These are phyloP conservation scores for Dictyostelium firmibasis DNA, from an alignment of 78 protist species.

Conservation along the genomic window DNA sequence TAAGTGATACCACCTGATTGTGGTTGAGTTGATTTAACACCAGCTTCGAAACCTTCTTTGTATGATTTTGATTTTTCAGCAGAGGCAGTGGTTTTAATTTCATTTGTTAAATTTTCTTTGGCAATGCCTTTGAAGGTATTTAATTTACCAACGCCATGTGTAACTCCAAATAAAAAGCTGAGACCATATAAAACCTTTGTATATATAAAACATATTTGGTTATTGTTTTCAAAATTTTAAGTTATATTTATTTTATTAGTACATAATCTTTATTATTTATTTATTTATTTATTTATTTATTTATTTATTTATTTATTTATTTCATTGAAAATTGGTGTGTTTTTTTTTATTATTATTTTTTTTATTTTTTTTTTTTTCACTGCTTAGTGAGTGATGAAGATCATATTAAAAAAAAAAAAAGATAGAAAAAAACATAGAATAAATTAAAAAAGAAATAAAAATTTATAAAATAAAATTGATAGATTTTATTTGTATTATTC, in stretches of 20 bases:
- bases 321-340: no score
- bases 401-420: no score
- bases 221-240: no score
- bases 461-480: background rate
- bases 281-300: no score
- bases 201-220: no score
- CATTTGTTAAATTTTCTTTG: background rate
- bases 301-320: no score
- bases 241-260: no score
- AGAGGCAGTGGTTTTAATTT: background rate
- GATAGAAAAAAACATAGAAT: no score
- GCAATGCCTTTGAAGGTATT: background rate
- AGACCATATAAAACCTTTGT: constrained; percentile 7
- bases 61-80: constrained; percentile 12
- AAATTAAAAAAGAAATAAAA: background rate
- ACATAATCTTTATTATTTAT: background rate
- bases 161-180: background rate
- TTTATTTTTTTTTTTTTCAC: background rate
- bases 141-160: background rate
- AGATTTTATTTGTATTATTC: no score
- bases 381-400: background rate
- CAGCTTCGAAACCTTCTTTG: constrained; percentile 26
- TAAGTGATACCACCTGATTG: background rate
- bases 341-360: no score
- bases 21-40: background rate